phyloP scores from a whole-genome alignment of 108 stramenopile genomes.

The Parmales sp. region DNA sequence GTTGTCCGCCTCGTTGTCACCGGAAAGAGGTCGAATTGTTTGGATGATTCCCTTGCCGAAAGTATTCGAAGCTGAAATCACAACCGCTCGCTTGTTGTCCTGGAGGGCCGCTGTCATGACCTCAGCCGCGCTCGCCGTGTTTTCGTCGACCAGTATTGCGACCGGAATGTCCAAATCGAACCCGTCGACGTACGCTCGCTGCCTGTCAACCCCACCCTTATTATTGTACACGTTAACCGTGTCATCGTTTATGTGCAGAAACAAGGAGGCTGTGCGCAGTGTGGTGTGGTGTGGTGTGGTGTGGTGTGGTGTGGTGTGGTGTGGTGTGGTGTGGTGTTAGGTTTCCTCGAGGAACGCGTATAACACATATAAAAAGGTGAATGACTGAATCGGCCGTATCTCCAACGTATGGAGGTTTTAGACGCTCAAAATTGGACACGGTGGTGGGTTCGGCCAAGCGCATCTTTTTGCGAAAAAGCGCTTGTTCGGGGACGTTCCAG shows the following conservation, averaged over 20 bases:
- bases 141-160: slow-evolving; percentile 62
- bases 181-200: slow-evolving; percentile 53
- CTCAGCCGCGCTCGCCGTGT: slow-evolving; percentile 78
- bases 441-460: too few species aligned
- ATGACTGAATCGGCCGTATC: too few species aligned
- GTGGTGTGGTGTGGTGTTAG: too few species aligned
- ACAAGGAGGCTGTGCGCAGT: too few species aligned
- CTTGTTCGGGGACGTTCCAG: too few species aligned
- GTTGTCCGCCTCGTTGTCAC: slow-evolving; percentile 27
- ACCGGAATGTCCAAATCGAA: slow-evolving; percentile 53
- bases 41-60: slow-evolving; percentile 88
- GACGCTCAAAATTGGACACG: too few species aligned
- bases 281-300: too few species aligned
- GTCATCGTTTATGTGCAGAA: slow-evolving; percentile 59
- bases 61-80: slow-evolving; percentile 49
- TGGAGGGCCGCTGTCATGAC: slow-evolving; percentile 76
- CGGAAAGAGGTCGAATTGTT: slow-evolving; percentile 53
- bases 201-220: slow-evolving; percentile 56
- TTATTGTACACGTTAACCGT: slow-evolving; percentile 72
- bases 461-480: too few species aligned
- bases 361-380: too few species aligned
- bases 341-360: too few species aligned
- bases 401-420: too few species aligned
- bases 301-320: too few species aligned
- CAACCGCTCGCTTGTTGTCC: slow-evolving; percentile 62